Base-by-base conservation (phyloP, 176 grass and related monocot genomes). In the Oryza punctata region DNA sequence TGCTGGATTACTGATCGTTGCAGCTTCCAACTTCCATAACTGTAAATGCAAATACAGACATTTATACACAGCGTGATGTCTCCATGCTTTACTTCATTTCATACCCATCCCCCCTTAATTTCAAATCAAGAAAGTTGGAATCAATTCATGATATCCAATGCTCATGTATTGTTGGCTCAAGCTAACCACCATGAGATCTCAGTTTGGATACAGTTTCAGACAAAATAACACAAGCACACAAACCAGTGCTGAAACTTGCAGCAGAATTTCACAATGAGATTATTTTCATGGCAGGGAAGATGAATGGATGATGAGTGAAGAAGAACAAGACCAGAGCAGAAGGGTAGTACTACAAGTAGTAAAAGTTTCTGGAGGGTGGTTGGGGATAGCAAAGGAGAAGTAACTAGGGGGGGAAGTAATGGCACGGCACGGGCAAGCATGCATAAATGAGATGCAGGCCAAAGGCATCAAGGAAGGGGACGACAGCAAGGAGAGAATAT, bases 21-120 rank as follows among this genome's bases (percentile, higher is more conserved):
- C 78, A 89, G 87, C 87, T 81, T 89, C 87, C 72, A 89, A 38
- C 44, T 77, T 77, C 71, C 24, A 57, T 70, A 71, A 65, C 32
- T 71, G 38, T 85, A 65, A 78, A 57, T 78, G 57, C 40, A 64
- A 71, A 70, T 28, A 69, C 47, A 46, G 76, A 46, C 47, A 73
- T 89, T 37, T 40, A 80, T 69, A 46, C 47, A 10, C 7, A 49
- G 38, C 71, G 35, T 77, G 65, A 77, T 82, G 27, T 45, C 41
- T 70, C 71, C 40, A 70, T 43, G 54, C 40, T 40, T 38, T 72
- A 65, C 26, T 60, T 75, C 26, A 76, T 44, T 61, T 61, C 63
- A 49, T 10, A 33, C 32, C 32, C n/a, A n/a, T n/a, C 33, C 35
- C 12, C 37, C 21, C 28, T 7, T 21, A 43, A 14, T 81, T 71